A percentile compares a stretch with the other conserved stretches of the same genome.
These are phyloP conservation scores for Streptanthus diversifolius DNA, from an alignment of 345 rosid species.

Conservation along the genomic window DNA sequence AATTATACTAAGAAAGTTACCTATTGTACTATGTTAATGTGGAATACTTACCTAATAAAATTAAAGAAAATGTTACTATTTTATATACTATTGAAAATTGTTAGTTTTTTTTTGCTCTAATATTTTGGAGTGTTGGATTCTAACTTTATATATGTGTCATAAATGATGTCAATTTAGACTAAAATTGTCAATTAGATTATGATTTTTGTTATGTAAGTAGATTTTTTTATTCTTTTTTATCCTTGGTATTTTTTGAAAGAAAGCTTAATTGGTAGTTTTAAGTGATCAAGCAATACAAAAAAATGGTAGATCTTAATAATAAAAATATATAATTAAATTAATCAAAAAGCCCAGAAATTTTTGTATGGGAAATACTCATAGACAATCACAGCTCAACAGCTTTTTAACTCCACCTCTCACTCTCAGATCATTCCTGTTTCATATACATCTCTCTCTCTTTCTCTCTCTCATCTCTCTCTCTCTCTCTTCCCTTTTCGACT, in stretches of 20 bases:
- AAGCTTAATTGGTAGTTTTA: neutral
- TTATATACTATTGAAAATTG: neutral
- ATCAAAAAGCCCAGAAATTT: constrained; percentile 20
- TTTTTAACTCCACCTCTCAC: constrained; percentile 42
- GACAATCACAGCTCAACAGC: constrained; percentile 73
- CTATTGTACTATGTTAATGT: constrained; percentile 18
- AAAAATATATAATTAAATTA: neutral
- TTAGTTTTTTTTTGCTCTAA: no score
- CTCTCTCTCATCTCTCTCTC: constrained; percentile 9
- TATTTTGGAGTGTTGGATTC: no score
- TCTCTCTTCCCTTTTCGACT: neutral
- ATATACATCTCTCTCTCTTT: constrained; percentile 29
- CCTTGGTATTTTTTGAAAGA: no score
- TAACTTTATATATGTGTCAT: no score
- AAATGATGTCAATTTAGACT: no score
- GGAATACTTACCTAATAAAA: constrained; percentile 15
- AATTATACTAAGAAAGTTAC: constrained; percentile 13
- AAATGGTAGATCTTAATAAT: constrained; percentile 8
- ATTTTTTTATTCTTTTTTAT: no score
- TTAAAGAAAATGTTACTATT: neutral
- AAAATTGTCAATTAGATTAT: no score
- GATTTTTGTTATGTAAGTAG: no score
- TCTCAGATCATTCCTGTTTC: constrained; percentile 38
- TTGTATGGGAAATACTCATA: constrained; percentile 34
- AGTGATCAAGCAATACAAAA: neutral